Evolutionary conservation across 306 rosid species (phyloP), one percentile per base, ranked within the genome.

Genomic region (Lathyrus aphaca): DNA sequence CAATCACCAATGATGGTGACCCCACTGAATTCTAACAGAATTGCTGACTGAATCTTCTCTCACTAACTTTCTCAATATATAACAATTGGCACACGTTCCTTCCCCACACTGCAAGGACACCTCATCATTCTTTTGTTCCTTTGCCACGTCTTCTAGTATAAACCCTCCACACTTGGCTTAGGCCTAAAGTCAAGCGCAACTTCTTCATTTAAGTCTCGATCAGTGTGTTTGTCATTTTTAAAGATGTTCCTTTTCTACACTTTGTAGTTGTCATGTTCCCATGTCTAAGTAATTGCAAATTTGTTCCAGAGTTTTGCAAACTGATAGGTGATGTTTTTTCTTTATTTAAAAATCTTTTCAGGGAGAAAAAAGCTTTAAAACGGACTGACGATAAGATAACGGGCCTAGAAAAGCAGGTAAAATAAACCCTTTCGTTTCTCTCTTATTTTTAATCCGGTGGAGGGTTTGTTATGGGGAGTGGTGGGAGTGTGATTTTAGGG

Each of bases 351-450:
- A n/a, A n/a, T n/a, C 37, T 30, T 32, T 69, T 6, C 82, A 91
- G 99, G 88, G 91, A 81, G 85, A 83, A 74, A 64, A 84, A 62
- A 62, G 39, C 63, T 44, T 25, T 51, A 37, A 78, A 76, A 68
- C 59, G 70, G 46, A 77, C 79, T 79, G 85, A 86, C 35, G 81
- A 75, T 23, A 90, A 78, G 80, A 75, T 86, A 57, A 62, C 30
- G 50, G 75, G 43, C 64, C 75, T 90, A 69, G 97, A 90, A 80
- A 81, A 80, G 74, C 97, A 87, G 98, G 96, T 94, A 60, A 71
- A 62, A 18, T 15, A 69, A 64, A 48, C 30, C 3, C 11, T 15
- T 50, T 64, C 12, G 35, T 32, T 44, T 67, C 49, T 66, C 23
- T 53, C 60, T 16, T 74, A 16, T 48, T 21, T 42, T n/a, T 18